phyloP scores from a whole-genome alignment of 2,329 filamentous ascomycete species.

The Aspergillus piperis region DNA sequence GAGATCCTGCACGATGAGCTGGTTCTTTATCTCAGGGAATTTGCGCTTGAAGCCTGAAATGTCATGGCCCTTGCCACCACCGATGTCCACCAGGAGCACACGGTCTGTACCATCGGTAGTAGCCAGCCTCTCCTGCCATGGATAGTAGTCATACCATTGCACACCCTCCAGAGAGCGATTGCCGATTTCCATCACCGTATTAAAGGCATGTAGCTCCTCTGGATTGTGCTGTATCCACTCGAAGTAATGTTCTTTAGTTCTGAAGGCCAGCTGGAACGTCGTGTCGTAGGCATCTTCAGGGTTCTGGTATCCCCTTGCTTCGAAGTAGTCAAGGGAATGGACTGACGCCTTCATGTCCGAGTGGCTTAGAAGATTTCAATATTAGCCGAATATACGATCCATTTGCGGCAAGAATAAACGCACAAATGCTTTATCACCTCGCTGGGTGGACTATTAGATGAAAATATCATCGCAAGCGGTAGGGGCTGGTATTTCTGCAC shows the following conservation, averaged over 20 bases:
- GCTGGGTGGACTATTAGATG: not conserved
- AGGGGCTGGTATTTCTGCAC: no score
- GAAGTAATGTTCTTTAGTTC: constrained; percentile 30
- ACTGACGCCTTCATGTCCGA: constrained; percentile 17
- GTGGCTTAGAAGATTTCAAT: no score
- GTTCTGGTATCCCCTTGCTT: constrained; percentile 29
- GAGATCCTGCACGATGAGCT: constrained; percentile 41
- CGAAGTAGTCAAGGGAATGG: constrained; percentile 29
- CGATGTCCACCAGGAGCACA: constrained; percentile 39
- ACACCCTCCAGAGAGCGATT: not conserved
- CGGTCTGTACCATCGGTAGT: not conserved
- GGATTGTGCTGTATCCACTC: constrained; percentile 28
- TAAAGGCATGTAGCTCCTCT: constrained; percentile 27
- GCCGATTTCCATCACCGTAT: constrained; percentile 28
- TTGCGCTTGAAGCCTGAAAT: constrained; percentile 27
- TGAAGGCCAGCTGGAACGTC: constrained; percentile 31
- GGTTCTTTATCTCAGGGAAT: constrained; percentile 30
- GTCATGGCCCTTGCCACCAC: constrained; percentile 40
- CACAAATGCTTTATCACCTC: constrained; percentile 24
- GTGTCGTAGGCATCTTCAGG: constrained; percentile 30
- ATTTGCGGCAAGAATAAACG: no score
- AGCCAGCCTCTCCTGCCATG: constrained; percentile 14
- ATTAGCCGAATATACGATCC: no score
- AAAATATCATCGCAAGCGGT: no score
- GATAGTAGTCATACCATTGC: constrained; percentile 24